Percentiles rank a stretch among this genome's conserved stretches.
Evolutionary conservation across 176 grass and related monocot species (phyloP).

Genomic region (Oryza glumipatula): DNA sequence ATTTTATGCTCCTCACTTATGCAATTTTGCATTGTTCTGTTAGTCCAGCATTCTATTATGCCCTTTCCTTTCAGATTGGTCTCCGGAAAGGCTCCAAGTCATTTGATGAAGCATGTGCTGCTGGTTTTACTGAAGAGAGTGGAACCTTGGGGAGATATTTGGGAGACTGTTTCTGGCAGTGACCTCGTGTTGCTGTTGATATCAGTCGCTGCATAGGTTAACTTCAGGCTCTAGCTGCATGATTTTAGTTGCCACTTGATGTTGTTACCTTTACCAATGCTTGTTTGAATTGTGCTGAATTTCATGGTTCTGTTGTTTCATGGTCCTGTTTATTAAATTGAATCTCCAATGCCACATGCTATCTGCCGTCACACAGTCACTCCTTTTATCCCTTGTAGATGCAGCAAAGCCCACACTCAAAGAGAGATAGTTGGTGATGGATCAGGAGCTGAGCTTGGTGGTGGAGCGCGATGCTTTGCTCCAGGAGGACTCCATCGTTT

Average conservation of each 20-base stretch:
- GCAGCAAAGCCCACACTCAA: no score
- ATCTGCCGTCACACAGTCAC: no score
- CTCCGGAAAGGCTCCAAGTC: conserved; percentile 84
- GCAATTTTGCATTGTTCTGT: not conserved
- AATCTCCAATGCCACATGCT: not conserved
- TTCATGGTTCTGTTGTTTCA: conserved; percentile 14
- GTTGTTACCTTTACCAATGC: not conserved
- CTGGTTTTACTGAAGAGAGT: conserved; percentile 87
- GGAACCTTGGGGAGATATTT: conserved; percentile 86
- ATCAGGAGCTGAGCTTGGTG: no score
- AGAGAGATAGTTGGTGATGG: no score
- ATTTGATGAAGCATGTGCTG: conserved; percentile 71
- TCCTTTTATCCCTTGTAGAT: no score
- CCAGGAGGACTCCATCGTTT: no score
- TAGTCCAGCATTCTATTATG: not conserved
- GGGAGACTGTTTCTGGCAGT: conserved; percentile 79
- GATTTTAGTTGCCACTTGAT: not conserved
- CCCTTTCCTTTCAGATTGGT: conserved; percentile 68
- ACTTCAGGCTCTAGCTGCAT: conserved; percentile 25
- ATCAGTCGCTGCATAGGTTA: conserved; percentile 89
- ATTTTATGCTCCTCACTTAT: not conserved
- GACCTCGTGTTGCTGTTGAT: conserved; percentile 92
- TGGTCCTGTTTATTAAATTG: not conserved
- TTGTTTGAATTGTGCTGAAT: conserved; percentile 9
- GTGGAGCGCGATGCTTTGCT: no score